These are phyloP conservation scores for Magnusiomyces suaveolens DNA, from an alignment of 1,139 yeast genomes.

Conservation along the genomic window DNA sequence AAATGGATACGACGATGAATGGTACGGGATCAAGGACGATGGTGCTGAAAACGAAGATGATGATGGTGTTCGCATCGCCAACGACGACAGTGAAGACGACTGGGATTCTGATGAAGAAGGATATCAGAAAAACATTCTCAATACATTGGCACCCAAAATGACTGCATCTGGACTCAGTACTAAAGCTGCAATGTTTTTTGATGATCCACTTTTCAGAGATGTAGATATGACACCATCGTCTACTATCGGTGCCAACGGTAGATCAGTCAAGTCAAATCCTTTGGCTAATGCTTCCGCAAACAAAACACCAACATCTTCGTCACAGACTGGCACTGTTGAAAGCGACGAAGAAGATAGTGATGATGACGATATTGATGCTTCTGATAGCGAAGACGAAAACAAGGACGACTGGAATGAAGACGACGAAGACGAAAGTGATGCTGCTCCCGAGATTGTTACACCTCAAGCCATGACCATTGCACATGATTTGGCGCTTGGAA, in stretches of 20 bases:
- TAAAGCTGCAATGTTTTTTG: conserved; percentile 68
- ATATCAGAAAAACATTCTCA: conserved; percentile 52
- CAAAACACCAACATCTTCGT: conserved; percentile 8
- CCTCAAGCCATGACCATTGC: conserved; percentile 98
- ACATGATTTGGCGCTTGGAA: conserved; percentile 87
- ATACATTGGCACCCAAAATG: conserved; percentile 42
- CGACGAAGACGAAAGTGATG: conserved; percentile 33
- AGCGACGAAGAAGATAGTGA: conserved; percentile 25
- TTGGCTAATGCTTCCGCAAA: conserved; percentile 2
- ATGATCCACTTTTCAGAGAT: conserved; percentile 60
- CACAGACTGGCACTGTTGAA: conserved; percentile 18
- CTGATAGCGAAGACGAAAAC: conserved; percentile 31
- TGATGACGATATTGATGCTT: conserved; percentile 25
- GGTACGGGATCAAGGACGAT: conserved; percentile 67
- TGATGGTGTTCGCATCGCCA: conserved; percentile 23
- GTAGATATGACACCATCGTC: conserved; percentile 43
- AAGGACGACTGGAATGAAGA: conserved; percentile 30
- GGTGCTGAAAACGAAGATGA: conserved; percentile 28
- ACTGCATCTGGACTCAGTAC: conserved; percentile 49
- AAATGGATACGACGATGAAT: conserved; percentile 49
- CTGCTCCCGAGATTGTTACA: conserved; percentile 67
- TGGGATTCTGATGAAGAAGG: conserved; percentile 58
- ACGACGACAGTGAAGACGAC: conserved; percentile 16
- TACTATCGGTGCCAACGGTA: conserved; percentile 14
- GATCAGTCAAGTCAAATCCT: conserved; percentile 4